Evolutionary conservation across 1,284 basidiomycete genomes (phyloP), one percentile per base, ranked within the genome.

Genomic region (Cryptococcus wingfieldii): DNA sequence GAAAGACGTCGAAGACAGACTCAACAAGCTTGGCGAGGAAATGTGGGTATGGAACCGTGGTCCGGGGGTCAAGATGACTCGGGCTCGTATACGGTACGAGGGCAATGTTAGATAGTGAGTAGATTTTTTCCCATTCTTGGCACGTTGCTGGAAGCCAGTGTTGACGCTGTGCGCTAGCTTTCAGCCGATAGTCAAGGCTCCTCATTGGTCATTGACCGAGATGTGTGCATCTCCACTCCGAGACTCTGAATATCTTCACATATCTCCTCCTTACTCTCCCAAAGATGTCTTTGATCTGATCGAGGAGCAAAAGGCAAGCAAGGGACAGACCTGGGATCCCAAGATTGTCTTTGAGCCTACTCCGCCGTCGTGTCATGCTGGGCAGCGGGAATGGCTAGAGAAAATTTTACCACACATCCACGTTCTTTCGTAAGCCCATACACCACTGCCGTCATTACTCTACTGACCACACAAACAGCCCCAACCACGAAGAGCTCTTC

Each of bases 401-500:
- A 27, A 45, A n/a, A 61, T 64, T n/a, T 37, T 65, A 12, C 50
- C 52, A 1, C 41, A 47, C 18, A 56, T 75, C 5, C 57, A 70
- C 9, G 63, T 74, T 10, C 43, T 72, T 18, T 69, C 73, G 68
- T 66, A 49, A 62, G 64, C 44, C n/a, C 38, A 19, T 25, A 25
- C n/a, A 23, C 18, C 14, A 3, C 5, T 19, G 12, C 28, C 5
- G 31, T 34, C 31, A 6, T 8, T 19, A 28, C 14, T 19, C 16
- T 14, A 37, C 38, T 27, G 13, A 28, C 41, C 25, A 8, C 10
- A 34, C 19, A 4, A 25, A n/a, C 48, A 70, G 68, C 38, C 72
- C 72, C 9, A 74, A 72, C 48, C 71, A 72, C 60, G 68, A 72
- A 56, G 72, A 74, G 47, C 61, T 74, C 6, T 54, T 74, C 12